Conservation (phyloP, 805 yeast species). For the Nadsonia fulvescens region DNA sequence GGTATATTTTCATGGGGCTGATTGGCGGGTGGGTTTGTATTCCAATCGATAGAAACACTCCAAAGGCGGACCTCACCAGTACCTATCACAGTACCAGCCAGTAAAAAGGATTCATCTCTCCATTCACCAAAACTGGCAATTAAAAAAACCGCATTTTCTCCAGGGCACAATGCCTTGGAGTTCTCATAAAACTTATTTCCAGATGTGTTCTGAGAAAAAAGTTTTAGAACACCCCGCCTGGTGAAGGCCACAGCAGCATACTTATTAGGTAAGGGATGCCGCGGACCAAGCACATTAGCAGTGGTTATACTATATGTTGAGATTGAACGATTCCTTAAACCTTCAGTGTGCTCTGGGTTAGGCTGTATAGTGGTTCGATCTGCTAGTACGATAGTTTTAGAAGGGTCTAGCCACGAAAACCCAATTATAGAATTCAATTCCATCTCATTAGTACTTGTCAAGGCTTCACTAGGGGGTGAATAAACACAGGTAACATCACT, state of each 20-base stretch:
- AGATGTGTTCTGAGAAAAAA: slow-evolving; percentile 9
- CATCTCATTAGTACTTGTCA: slow-evolving; percentile 8
- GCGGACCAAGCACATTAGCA: slow-evolving; percentile 38
- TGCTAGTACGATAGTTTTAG: slow-evolving; percentile 43
- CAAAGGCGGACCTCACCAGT: no score
- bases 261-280: slow-evolving; percentile 50
- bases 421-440: slow-evolving; percentile 24
- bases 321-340: slow-evolving; percentile 19
- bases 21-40: no score
- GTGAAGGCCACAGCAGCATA: slow-evolving; percentile 57
- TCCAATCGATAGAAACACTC: no score
- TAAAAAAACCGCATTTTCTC: no score
- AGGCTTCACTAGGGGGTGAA: slow-evolving; percentile 5
- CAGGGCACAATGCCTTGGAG: slow-evolving; percentile 40
- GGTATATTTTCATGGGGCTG: no score
- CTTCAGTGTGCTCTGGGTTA: slow-evolving; percentile 6
- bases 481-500: slow-evolving; percentile 3
- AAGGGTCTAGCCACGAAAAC: slow-evolving; percentile 58
- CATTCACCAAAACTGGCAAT: no score
- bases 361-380: slow-evolving; percentile 33
- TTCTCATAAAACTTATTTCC: slow-evolving; percentile 10
- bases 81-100: no score
- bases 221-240: slow-evolving; percentile 31
- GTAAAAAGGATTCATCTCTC: no score
- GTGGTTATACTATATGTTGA: slow-evolving; percentile 37